Evolutionary conservation across 2,329 filamentous ascomycete genomes (phyloP), one percentile per base, ranked within the genome.

Genomic region (Clarireedia hainanense): DNA sequence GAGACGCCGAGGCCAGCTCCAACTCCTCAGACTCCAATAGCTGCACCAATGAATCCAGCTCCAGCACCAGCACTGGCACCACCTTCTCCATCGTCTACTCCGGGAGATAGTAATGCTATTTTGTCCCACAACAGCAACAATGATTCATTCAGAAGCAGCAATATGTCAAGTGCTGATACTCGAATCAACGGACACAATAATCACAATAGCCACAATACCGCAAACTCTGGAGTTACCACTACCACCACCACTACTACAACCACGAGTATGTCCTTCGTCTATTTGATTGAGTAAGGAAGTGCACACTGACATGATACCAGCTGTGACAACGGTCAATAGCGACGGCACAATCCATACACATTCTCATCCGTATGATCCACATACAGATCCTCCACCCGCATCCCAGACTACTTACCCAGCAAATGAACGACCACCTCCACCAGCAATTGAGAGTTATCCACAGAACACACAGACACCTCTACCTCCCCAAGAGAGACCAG

Each of bases 91-190:
- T 12, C 30, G 10, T 12, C 10, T 12, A 23, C 42, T 23, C 5
- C 34, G 27, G 48, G 50, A 7, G 48, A 47, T 27, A 24, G 37
- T 26, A 46, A 37, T 45, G 24, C 26, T 20, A 2, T 50, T 6
- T 20, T 24, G 15, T 23, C 46, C 12, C 45, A 23, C 39, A 45
- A 55, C 39, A 30, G 39, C 15, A 50, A 55, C 36, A 50, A 55
- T 27, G 52, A 55, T 27, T 55, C 47, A 1, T 55, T 50, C 23
- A 42, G 26, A 50, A 52, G 54, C 51, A 56, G 54, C 36, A 56
- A 56, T 42, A 40, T 56, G 4, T 56, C 54, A 37, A 52, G 42
- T 26, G 49, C 54, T 51, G 54, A 56, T 47, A 56, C 49, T 43
- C 49, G 49, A 23, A 15, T 56, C 15, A 52, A 56, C 36, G 34